A percentile compares a stretch with the other conserved stretches of the same genome.
Conservation (phyloP, 257 asterid species). For the Solanum arcanum region DNA sequence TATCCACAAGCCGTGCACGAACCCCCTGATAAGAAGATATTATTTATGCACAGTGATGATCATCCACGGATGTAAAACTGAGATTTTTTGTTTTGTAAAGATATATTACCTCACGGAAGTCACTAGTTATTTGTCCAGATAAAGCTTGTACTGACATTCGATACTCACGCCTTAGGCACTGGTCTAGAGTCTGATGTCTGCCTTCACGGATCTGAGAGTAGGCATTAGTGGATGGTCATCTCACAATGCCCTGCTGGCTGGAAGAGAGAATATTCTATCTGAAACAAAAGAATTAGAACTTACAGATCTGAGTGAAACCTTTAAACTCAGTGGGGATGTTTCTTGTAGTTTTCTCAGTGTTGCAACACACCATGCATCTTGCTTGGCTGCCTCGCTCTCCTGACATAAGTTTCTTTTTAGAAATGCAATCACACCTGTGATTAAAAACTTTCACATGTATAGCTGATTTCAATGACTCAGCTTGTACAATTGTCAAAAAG, state of each 20-base stretch:
- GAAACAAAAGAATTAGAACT: conserved; percentile 11
- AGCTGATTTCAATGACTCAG: neutral
- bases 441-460: neutral
- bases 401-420: conserved; percentile 9
- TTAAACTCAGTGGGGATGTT: conserved; percentile 83
- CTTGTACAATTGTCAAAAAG: neutral
- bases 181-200: conserved; percentile 80
- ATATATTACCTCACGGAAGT: conserved; percentile 63
- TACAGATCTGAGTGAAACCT: conserved; percentile 90
- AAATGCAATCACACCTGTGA: neutral
- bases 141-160: conserved; percentile 80
- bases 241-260: neutral
- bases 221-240: conserved; percentile 1
- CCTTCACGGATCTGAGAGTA: conserved; percentile 79
- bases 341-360: conserved; percentile 65
- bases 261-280: neutral
- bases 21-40: conserved; percentile 46
- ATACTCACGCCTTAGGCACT: conserved; percentile 82
- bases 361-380: conserved; percentile 56
- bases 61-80: neutral
- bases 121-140: conserved; percentile 45
- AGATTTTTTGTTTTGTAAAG: neutral
- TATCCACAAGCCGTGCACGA: conserved; percentile 71
- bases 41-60: neutral
- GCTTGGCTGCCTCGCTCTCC: conserved; percentile 72